Percentiles rank a stretch among this genome's conserved stretches.
Evolutionary conservation across 2,329 filamentous ascomycete genomes (phyloP).

Genomic region (Epichloe sibirici): DNA sequence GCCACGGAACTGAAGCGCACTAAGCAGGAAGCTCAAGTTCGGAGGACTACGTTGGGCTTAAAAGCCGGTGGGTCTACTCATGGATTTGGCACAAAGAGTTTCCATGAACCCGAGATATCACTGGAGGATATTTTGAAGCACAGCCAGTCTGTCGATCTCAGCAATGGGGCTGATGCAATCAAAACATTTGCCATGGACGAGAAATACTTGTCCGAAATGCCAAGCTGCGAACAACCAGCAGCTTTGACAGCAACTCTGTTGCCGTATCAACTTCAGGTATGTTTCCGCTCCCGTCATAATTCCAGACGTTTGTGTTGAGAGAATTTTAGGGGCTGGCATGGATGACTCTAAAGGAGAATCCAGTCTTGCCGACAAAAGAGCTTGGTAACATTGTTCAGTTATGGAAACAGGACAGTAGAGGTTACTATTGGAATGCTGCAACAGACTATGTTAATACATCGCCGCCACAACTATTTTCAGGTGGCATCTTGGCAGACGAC

Average conservation of each 20-base stretch:
- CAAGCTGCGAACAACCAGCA: constrained; percentile 56
- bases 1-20: constrained; percentile 43
- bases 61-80: constrained; percentile 26
- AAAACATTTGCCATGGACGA: constrained; percentile 64
- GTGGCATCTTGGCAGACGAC: constrained; percentile 76
- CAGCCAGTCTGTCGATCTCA: constrained; percentile 56
- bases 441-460: constrained; percentile 46
- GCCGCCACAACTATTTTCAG: constrained; percentile 55
- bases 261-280: constrained; percentile 61
- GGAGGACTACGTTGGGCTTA: constrained; percentile 31
- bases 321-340: constrained; percentile 58
- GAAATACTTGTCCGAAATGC: constrained; percentile 56
- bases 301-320: constrained; percentile 10
- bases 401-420: constrained; percentile 49
- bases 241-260: constrained; percentile 55
- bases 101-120: constrained; percentile 28
- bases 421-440: constrained; percentile 48
- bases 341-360: constrained; percentile 67
- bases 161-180: constrained; percentile 50
- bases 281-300: constrained; percentile 1
- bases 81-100: constrained; percentile 19
- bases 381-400: constrained; percentile 56
- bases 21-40: constrained; percentile 38
- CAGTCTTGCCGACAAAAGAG: constrained; percentile 45
- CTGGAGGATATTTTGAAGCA: constrained; percentile 52